Conservation (phyloP, 2,329 filamentous ascomycete species). For the Bimuria novae-zelandiae region DNA sequence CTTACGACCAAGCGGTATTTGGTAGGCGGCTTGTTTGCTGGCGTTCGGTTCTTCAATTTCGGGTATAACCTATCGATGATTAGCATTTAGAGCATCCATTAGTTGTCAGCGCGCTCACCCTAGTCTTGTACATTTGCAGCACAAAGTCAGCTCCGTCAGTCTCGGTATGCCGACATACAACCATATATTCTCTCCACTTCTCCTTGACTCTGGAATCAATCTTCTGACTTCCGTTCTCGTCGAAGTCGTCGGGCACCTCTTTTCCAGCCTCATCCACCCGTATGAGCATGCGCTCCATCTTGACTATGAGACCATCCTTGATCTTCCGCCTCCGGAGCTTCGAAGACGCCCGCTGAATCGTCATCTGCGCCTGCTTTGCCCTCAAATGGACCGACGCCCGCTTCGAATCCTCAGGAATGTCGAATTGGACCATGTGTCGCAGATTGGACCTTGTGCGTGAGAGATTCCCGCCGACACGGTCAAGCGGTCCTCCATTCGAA, state of each 20-base stretch:
- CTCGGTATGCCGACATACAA: constrained; percentile 63
- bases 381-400: constrained; percentile 45
- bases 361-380: constrained; percentile 47
- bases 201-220: constrained; percentile 63
- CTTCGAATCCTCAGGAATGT: constrained; percentile 47
- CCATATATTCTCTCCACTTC: constrained; percentile 68
- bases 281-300: constrained; percentile 71
- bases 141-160: constrained; percentile 60
- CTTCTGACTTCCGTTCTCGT: constrained; percentile 65
- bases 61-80: constrained; percentile 57
- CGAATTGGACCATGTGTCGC: constrained; percentile 49
- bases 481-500: constrained; percentile 7
- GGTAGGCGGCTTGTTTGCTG: constrained; percentile 60
- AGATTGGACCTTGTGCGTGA: constrained; percentile 35
- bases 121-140: constrained; percentile 65
- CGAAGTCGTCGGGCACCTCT: constrained; percentile 63
- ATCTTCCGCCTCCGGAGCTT: constrained; percentile 47
- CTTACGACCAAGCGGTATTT: constrained; percentile 61
- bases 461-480: constrained; percentile 17
- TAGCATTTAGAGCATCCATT: background rate
- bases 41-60: constrained; percentile 58
- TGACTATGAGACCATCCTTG: constrained; percentile 65
- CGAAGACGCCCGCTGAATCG: constrained; percentile 39
- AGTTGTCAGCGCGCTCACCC: constrained; percentile 42
- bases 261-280: constrained; percentile 60